These are phyloP conservation scores for Apostasia ramifera DNA, from an alignment of 106 monocot species.

Conservation along the genomic window DNA sequence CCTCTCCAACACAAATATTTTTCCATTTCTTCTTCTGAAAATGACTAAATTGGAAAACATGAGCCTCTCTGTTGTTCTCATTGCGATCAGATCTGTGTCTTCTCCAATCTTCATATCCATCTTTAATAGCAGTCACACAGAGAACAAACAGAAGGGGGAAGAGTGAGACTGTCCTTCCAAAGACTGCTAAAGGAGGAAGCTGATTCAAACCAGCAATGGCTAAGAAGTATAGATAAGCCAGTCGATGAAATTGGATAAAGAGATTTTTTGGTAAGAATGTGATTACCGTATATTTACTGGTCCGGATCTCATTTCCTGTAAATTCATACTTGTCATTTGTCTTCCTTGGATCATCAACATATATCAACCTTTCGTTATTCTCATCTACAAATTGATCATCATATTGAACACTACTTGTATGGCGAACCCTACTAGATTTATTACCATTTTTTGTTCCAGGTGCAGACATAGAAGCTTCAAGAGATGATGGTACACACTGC, in stretches of 20 bases:
- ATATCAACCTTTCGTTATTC: constrained; percentile 63
- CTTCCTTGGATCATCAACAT: constrained; percentile 80
- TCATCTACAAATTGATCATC: constrained; percentile 56
- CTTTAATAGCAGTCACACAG: constrained; percentile 95
- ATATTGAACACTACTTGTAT: constrained; percentile 53
- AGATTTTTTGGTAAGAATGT: constrained; percentile 95
- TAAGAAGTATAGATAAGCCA: constrained; percentile 93
- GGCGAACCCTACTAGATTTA: constrained; percentile 42
- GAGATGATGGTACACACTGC: constrained; percentile 40
- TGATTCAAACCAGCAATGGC: constrained; percentile 97
- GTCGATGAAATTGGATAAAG: constrained; percentile 91
- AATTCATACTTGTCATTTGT: constrained; percentile 93
- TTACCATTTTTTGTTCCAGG: constrained; percentile 26
- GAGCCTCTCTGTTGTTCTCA: constrained; percentile 79
- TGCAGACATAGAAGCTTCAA: constrained; percentile 36
- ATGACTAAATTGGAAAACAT: constrained; percentile 64
- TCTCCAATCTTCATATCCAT: constrained; percentile 98
- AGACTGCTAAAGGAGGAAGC: constrained; percentile 94
- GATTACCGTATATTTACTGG: constrained; percentile 92
- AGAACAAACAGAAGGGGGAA: constrained; percentile 97
- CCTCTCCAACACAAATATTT: constrained; percentile 75
- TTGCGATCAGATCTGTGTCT: constrained; percentile 92
- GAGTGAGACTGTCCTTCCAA: constrained; percentile 94
- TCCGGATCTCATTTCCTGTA: constrained; percentile 88
- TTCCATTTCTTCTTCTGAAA: constrained; percentile 86